Evolutionary conservation across 1,284 basidiomycete genomes (phyloP), one percentile per base, ranked within the genome.

Genomic region (Mrakiaceae sp.): DNA sequence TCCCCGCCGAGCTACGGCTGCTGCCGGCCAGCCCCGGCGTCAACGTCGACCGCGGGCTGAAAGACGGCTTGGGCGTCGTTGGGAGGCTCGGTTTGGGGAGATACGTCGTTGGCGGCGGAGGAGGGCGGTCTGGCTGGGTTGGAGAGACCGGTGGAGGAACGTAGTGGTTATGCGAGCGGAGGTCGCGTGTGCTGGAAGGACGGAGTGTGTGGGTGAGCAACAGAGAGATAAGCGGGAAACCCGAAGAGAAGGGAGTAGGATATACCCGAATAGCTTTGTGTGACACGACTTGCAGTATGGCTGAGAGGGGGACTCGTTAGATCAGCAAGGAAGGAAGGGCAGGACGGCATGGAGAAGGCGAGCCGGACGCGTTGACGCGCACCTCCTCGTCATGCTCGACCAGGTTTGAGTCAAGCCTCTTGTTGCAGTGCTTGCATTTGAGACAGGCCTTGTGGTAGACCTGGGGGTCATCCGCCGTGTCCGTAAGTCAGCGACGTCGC

Each of bases 371-470:
- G 40, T n/a, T 5, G n/a, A 39, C 12, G 11, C 8, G 4, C 44
- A 40, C 57, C 27, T 64, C 44, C 42, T 57, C 49, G 27, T 55
- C 64, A 44, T 62, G 60, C 27, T 59, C 60, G 11, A 58, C 60
- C 8, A 62, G 50, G 7, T 55, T 50, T 5, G 55, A 43, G n/a
- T 59, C 64, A 14, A 62, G 55, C 12, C 57, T 27, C 68, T 77
- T 78, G 57, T 70, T 69, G 69, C 77, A 79, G 8, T 70, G 67
- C 49, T 68, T 62, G 64, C 78, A 79, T 62, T 76, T 76, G 56
- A 79, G 68, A 62, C 78, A 79, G 1, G 72, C 65, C 66, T 78
- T 78, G 70, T 79, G 78, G 60, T 78, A 79, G 53, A 75, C 72
- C 75, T 76, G 67, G n/a, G 14, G 48, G 14, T 43, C 60, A n/a